phyloP scores from a whole-genome alignment of 2,329 filamentous ascomycete genomes.

The Elsinoe fawcettii region DNA sequence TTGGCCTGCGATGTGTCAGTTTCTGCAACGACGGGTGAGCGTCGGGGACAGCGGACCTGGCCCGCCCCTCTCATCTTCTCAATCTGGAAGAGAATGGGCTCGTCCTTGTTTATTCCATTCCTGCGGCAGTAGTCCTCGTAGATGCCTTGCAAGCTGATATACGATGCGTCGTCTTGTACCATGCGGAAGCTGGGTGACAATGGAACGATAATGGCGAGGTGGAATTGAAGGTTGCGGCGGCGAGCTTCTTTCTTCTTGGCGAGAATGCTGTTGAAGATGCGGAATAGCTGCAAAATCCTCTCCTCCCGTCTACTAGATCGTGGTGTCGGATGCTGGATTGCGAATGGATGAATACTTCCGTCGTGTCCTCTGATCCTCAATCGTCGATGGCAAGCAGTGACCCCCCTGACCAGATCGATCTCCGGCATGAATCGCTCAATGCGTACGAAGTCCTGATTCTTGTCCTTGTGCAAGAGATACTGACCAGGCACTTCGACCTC shows the following conservation, averaged over 20 bases:
- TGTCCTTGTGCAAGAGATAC: conserved; percentile 94
- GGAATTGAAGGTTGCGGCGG: conserved; percentile 89
- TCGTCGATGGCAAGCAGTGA: conserved; percentile 83
- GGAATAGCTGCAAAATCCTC: conserved; percentile 89
- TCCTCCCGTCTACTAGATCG: conserved; percentile 90
- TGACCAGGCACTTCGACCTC: conserved; percentile 97
- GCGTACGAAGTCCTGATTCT: conserved; percentile 96
- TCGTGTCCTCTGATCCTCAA: conserved; percentile 96
- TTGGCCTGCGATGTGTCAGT: conserved; percentile 45
- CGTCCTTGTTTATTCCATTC: conserved; percentile 83
- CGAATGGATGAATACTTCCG: conserved; percentile 92
- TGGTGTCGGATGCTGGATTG: conserved; percentile 90
- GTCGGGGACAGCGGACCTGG: conserved; percentile 19
- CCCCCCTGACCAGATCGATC: conserved; percentile 83
- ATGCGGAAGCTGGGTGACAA: conserved; percentile 90
- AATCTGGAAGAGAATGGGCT: conserved; percentile 90
- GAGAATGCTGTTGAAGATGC: conserved; percentile 90
- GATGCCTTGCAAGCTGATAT: conserved; percentile 86
- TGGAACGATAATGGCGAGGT: conserved; percentile 89
- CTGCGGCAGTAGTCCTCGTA: conserved; percentile 94
- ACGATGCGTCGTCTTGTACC: conserved; percentile 90
- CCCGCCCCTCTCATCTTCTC: conserved; percentile 73
- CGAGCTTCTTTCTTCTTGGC: conserved; percentile 90
- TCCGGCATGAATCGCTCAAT: conserved; percentile 95
- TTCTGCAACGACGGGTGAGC: conserved; percentile 14